Percentiles rank a stretch among this genome's conserved stretches.
Evolutionary conservation across 129 eudicot species (phyloP).

Genomic region (Daucus carota): DH1_v3.0 NC_030383.2:315501-316000

Average conservation of each 20-base stretch:
- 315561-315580: too few species aligned
- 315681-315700: too few species aligned
- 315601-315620: not conserved
- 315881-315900: not conserved
- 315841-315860: not conserved
- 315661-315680: not conserved
- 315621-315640: not conserved
- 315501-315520: too few species aligned
- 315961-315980: constrained; percentile 8
- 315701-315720: not conserved
- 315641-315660: not conserved
- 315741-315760: not conserved
- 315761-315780: not conserved
- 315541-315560: too few species aligned
- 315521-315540: too few species aligned
- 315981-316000: constrained; percentile 13
- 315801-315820: not conserved
- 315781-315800: not conserved
- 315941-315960: constrained; percentile 11
- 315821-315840: not conserved
- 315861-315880: not conserved
- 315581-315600: not conserved
- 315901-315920: not conserved
- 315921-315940: constrained; percentile 2
- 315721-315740: not conserved